Evolutionary conservation across 495 filamentous ascomycete genomes (phyloP).

Genomic region (Margaritispora aquatica): DNA sequence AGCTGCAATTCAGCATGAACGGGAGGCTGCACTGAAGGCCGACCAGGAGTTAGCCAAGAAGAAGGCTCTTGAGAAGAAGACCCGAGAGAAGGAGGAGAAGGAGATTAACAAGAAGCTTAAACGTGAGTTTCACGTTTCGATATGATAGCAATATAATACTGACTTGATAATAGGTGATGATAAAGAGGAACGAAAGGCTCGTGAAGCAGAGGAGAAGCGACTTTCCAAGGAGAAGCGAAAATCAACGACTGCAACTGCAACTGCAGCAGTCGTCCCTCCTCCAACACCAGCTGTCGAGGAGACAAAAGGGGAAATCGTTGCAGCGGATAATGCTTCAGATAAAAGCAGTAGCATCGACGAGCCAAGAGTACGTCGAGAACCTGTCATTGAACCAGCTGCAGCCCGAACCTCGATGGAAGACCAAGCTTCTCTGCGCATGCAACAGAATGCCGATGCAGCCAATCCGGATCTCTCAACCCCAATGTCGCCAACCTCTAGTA

Average conservation of each 20-base stretch:
- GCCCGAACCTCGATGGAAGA: constrained; percentile 24
- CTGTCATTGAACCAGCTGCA: neutral
- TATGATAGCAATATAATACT: neutral
- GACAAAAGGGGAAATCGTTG: neutral
- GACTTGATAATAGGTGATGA: constrained; percentile 31
- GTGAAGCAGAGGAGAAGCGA: constrained; percentile 45
- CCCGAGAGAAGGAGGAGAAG: constrained; percentile 23
- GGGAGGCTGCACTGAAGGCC: constrained; percentile 43
- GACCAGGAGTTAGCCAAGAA: constrained; percentile 43
- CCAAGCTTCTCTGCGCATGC: constrained; percentile 16
- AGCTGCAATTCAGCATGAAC: constrained; percentile 58
- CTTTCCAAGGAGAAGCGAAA: constrained; percentile 20
- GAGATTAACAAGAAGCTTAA: constrained; percentile 22
- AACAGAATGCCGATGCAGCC: constrained; percentile 26
- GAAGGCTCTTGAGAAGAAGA: constrained; percentile 40
- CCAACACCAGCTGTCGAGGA: no score
- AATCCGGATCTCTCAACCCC: constrained; percentile 9
- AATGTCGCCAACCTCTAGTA: constrained; percentile 11
- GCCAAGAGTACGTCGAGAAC: constrained; percentile 5
- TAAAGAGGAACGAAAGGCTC: constrained; percentile 41
- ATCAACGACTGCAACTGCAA: neutral
- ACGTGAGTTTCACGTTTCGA: constrained; percentile 8
- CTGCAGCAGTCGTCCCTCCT: neutral
- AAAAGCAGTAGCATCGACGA: neutral
- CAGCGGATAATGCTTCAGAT: neutral